These are phyloP conservation scores for Candida parachauliodes DNA, from an alignment of 805 yeast species.

Conservation along the genomic window DNA sequence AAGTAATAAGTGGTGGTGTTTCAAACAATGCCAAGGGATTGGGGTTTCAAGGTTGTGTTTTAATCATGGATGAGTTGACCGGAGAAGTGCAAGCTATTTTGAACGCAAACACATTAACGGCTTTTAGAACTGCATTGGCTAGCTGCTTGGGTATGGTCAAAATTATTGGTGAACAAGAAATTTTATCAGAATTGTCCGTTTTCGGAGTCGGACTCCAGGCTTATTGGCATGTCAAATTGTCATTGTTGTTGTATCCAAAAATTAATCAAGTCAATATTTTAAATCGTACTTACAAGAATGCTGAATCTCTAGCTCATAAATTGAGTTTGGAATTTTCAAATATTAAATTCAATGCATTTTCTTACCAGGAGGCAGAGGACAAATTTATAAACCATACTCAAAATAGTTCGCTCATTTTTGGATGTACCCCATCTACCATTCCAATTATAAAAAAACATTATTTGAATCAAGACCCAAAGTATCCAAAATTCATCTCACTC, in stretches of 20 bases:
- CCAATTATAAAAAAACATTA: conserved; percentile 39
- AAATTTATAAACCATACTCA: conserved; percentile 21
- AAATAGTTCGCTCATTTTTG: conserved; percentile 48
- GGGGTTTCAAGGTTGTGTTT: conserved; percentile 59
- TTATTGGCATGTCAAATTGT: conserved; percentile 55
- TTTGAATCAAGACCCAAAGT: conserved; percentile 24
- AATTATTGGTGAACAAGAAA: conserved; percentile 17
- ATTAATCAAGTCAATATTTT: conserved; percentile 42
- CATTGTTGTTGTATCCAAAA: conserved; percentile 36
- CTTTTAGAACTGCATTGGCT: conserved; percentile 64
- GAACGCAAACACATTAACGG: conserved; percentile 59
- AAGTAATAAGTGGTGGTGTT: conserved; percentile 55
- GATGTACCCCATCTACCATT: conserved; percentile 56
- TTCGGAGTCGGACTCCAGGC: conserved; percentile 67
- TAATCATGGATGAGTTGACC: conserved; percentile 45
- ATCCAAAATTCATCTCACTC: conserved; percentile 44
- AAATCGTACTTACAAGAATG: conserved; percentile 43
- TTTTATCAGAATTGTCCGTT: conserved; percentile 31
- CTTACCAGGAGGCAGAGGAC: conserved; percentile 14
- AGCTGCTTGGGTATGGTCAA: conserved; percentile 46
- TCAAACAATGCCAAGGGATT: conserved; percentile 25
- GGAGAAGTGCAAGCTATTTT: conserved; percentile 53
- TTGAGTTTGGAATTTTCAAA: conserved; percentile 26
- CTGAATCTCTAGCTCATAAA: conserved; percentile 22
- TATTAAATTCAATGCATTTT: conserved; percentile 19